Conservation (phyloP, 2,329 filamentous ascomycete species). For the Epichloe hybrida region DNA sequence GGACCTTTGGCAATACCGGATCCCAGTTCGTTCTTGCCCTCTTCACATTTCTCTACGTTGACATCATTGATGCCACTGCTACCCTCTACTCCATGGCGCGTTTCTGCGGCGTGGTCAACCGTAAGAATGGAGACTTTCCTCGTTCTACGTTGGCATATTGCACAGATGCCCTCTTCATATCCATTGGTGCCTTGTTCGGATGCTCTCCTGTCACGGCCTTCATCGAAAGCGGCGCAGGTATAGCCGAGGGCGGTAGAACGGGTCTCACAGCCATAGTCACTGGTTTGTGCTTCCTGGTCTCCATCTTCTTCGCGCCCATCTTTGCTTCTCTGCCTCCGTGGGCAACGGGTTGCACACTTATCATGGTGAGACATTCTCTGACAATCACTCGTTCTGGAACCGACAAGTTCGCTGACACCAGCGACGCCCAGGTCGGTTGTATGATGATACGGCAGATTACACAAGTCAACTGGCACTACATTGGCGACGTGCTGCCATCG, state of each 20-base stretch:
- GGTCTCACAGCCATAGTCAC: slow-evolving; percentile 58
- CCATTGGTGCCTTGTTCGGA: slow-evolving; percentile 55
- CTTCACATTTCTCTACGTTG: slow-evolving; percentile 68
- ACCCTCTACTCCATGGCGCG: slow-evolving; percentile 73
- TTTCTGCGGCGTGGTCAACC: slow-evolving; percentile 52
- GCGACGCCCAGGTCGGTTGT: slow-evolving; percentile 44
- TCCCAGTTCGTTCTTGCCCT: slow-evolving; percentile 57
- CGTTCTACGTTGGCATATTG: slow-evolving; percentile 70
- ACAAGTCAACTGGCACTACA: slow-evolving; percentile 64
- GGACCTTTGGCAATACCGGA: slow-evolving; percentile 42
- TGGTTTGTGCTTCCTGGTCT: slow-evolving; percentile 56
- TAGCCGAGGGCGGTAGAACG: slow-evolving; percentile 60
- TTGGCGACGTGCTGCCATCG: slow-evolving; percentile 62
- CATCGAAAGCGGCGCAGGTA: slow-evolving; percentile 63
- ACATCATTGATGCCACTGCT: slow-evolving; percentile 66
- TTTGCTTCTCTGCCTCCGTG: slow-evolving; percentile 67
- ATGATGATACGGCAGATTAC: slow-evolving; percentile 67
- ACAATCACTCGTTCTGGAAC: neutral
- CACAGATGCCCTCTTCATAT: slow-evolving; percentile 57
- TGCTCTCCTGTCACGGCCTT: slow-evolving; percentile 61
- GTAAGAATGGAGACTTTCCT: slow-evolving; percentile 66
- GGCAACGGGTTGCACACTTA: slow-evolving; percentile 61
- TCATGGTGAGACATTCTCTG: slow-evolving; percentile 34
- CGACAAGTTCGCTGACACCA: neutral
- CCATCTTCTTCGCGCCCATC: slow-evolving; percentile 63